Base-by-base conservation (phyloP, 192 early-diverging fungal species). In the Coemansia sp. region DNA sequence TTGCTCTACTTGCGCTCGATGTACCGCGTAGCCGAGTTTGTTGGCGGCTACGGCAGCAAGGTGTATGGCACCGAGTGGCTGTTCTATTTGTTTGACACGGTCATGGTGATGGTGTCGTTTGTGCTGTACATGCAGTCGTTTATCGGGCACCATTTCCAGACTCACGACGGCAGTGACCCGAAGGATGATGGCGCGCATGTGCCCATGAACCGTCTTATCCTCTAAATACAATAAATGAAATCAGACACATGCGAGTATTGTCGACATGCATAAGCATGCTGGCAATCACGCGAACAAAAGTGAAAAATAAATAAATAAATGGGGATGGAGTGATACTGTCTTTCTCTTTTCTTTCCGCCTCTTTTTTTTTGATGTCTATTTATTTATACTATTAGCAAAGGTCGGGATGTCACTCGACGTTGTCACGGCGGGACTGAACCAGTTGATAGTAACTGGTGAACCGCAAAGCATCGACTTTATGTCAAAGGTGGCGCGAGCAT, bases 11-110 rank as follows among this genome's bases (percentile, higher is more conserved):
- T 73, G 45, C 57, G 74, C 10, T 70, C 74, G 1, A 19, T 65
- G 7, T 77, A 77, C 54, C 53, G 74, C 17, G 63, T 77, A 15
- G 58, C 61, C 17, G 74, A 77, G 58, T 71, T 71, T 67, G 68
- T 49, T 6, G 37, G 37, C 27, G 60, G 51, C 36, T 71, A 61
- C 15, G 41, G 51, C 14, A 61, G 58, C 64, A 62, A 65, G 65
- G 65, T 72, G 24, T 65, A 71, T n/a, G 57, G 60, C 5, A 61
- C 64, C 6, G 73, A 74, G 36, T 65, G 64, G 60, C 56, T 65
- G 60, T 79, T 79, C 31, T 62, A 65, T n/a, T 15, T 71, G 22
- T 74, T 76, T 45, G 71, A 68, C 39, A 62, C 60, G 7, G 42
- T 60, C 15, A 59, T 67, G 65, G 47, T 73, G n/a, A 32, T 78